Evolutionary conservation across 352 stramenopile genomes (phyloP), one percentile per base, ranked within the genome.

Genomic region (Globisporangium cystogenes): DNA sequence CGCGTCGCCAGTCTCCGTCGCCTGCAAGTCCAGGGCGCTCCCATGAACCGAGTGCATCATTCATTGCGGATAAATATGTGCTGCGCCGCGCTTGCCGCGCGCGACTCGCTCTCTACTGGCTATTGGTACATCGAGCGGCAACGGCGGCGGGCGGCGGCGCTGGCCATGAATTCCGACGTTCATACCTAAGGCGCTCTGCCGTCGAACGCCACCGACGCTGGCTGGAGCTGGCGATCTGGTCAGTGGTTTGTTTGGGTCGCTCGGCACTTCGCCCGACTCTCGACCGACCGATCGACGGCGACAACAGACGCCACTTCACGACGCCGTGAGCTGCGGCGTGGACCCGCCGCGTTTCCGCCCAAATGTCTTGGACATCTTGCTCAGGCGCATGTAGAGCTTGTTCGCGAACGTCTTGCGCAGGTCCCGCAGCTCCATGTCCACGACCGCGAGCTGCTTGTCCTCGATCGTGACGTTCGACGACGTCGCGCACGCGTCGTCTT

Each of bases 351-450:
- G 56, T 59, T 60, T 70, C 31, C 71, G 63, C 10, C 43, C 53
- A 11, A 82, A 59, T 11, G 62, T 37, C 33, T 53, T 53, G 1
- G 74, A 72, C 47, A 88, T 66, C 42, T 72, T 78, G 20, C 69
- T 71, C 31, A 87, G 45, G 8, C 66, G 62, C 49, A 64, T 47
- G 63, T 79, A 85, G 36, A 89, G 51, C 59, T 82, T 83, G 48
- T 72, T 74, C 45, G 75, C 67, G 18, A 89, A 71, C 4, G 73
- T 83, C 54, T 80, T 77, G 51, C 76, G 74, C 51, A 87, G 46
- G 42, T 85, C 76, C 16, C 74, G 68, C 33, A 89, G 59, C 47
- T 89, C 78, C 43, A 69, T 70, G 58, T 89, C 78, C 47, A 89
- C 65, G 15, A 85, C 78, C 3, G 75, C 78, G 31, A 89, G 72